A percentile compares a stretch with the other conserved stretches of the same genome.
These are phyloP conservation scores for Podospora australis DNA, from an alignment of 495 filamentous ascomycete species.

Conservation along the genomic window DNA sequence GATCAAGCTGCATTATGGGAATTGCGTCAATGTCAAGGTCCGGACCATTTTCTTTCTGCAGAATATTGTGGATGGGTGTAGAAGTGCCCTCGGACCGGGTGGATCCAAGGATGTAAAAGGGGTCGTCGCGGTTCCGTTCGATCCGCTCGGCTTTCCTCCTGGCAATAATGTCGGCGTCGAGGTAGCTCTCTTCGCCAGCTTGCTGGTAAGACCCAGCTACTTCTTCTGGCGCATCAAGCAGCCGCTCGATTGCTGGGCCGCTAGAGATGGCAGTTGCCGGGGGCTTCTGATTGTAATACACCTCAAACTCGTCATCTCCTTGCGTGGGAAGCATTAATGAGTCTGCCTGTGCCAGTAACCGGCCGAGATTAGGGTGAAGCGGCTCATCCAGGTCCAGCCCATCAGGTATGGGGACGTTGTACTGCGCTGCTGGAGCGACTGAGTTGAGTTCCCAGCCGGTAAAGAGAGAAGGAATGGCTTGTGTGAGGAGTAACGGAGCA, in stretches of 20 bases:
- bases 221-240: conserved; percentile 38
- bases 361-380: conserved; percentile 70
- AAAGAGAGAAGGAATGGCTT: conserved; percentile 84
- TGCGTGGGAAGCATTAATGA: conserved; percentile 43
- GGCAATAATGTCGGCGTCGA: conserved; percentile 57
- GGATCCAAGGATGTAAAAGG: conserved; percentile 78
- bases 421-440: conserved; percentile 74
- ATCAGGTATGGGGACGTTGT: conserved; percentile 74
- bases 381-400: conserved; percentile 66
- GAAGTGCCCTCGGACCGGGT: conserved; percentile 43
- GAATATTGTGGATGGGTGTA: conserved; percentile 66
- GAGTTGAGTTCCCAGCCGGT: conserved; percentile 82
- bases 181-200: conserved; percentile 47
- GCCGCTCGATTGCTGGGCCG: conserved; percentile 48
- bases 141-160: conserved; percentile 59
- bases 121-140: conserved; percentile 83
- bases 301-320: conserved; percentile 58
- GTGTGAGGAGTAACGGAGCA: conserved; percentile 72
- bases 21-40: conserved; percentile 88
- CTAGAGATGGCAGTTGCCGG: conserved; percentile 33
- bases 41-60: conserved; percentile 60
- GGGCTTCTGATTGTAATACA: conserved; percentile 63
- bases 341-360: conserved; percentile 55
- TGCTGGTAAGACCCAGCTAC: conserved; percentile 56
- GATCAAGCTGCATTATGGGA: conserved; percentile 84